Conservation (phyloP, 2,329 filamentous ascomycete genomes). For the Periconia digitata region DNA sequence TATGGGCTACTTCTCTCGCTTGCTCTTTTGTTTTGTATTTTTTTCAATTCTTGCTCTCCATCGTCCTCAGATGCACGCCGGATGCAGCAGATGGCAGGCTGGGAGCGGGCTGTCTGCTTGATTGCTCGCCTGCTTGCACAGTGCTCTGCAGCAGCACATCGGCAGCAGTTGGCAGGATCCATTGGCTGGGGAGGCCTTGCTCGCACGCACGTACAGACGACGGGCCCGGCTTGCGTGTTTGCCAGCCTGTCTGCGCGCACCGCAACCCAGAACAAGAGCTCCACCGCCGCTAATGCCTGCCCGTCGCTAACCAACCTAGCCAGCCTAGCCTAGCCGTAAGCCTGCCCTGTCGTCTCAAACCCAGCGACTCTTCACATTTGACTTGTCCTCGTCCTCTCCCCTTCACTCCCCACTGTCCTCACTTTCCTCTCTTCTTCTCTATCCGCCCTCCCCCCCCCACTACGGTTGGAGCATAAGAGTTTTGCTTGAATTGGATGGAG, state of each 20-base stretch:
- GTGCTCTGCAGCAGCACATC: not conserved
- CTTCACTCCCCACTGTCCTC: slow-evolving; percentile 16
- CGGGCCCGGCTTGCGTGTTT: not conserved
- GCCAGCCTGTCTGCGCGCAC: not conserved
- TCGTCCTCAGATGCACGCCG: too few species aligned
- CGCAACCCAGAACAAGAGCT: slow-evolving; percentile 7
- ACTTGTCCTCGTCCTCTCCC: slow-evolving; percentile 27
- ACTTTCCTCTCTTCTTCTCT: slow-evolving; percentile 25
- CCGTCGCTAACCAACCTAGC: too few species aligned
- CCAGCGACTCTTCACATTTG: slow-evolving; percentile 18
- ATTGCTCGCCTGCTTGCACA: not conserved
- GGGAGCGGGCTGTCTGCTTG: not conserved
- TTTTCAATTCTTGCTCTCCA: too few species aligned
- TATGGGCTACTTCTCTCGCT: too few species aligned
- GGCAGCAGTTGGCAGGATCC: not conserved
- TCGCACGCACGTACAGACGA: too few species aligned
- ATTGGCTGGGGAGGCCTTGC: not conserved
- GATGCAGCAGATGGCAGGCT: not conserved
- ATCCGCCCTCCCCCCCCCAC: slow-evolving; percentile 26
- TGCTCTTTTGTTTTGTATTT: too few species aligned
- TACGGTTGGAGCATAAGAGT: slow-evolving; percentile 43
- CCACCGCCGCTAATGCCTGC: slow-evolving; percentile 24
- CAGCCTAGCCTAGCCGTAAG: slow-evolving; percentile 33
- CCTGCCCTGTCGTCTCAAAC: slow-evolving; percentile 35
- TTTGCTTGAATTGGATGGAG: slow-evolving; percentile 39